Percentiles rank a stretch among this genome's conserved stretches.
Evolutionary conservation across 345 rosid species (phyloP).

Genomic region (Garcia nutans): DNA sequence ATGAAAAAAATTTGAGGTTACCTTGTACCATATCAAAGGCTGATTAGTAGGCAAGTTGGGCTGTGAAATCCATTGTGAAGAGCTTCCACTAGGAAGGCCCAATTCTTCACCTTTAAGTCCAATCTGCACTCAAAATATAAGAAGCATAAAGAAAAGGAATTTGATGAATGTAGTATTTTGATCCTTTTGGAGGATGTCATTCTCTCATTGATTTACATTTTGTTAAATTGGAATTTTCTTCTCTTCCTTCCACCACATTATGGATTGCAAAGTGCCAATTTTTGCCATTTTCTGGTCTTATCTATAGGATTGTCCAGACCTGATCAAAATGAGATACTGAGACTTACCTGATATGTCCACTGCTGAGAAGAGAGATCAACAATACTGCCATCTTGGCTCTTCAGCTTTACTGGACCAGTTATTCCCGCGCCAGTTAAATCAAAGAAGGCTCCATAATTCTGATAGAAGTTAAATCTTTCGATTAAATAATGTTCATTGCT

Average conservation of each 20-base stretch:
- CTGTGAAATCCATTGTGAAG: conserved; percentile 68
- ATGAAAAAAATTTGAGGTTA: conserved; percentile 23
- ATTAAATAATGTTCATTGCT: conserved; percentile 6
- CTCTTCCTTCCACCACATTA: background rate
- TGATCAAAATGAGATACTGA: background rate
- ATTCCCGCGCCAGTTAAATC: conserved; percentile 79
- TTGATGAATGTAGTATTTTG: conserved; percentile 2
- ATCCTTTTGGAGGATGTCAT: conserved; percentile 1
- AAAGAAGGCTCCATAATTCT: conserved; percentile 92
- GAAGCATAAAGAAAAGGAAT: conserved; percentile 1
- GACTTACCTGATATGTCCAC: conserved; percentile 89
- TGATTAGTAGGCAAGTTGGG: conserved; percentile 68
- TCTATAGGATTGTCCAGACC: conserved; percentile 1
- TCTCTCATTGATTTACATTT: background rate
- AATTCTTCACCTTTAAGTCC: conserved; percentile 90
- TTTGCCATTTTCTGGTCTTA: background rate
- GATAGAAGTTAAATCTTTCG: conserved; percentile 18
- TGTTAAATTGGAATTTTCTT: background rate
- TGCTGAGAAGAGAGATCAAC: conserved; percentile 61
- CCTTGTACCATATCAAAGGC: conserved; percentile 96
- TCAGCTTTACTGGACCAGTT: conserved; percentile 80
- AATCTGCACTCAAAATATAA: conserved; percentile 40
- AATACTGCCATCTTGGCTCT: conserved; percentile 52
- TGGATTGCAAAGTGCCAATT: conserved; percentile 6
- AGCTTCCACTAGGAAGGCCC: conserved; percentile 60